A percentile compares a stretch with the other conserved stretches of the same genome.
phyloP scores from a whole-genome alignment of 2,329 filamentous ascomycete genomes.

The Camillea tinctor region DNA sequence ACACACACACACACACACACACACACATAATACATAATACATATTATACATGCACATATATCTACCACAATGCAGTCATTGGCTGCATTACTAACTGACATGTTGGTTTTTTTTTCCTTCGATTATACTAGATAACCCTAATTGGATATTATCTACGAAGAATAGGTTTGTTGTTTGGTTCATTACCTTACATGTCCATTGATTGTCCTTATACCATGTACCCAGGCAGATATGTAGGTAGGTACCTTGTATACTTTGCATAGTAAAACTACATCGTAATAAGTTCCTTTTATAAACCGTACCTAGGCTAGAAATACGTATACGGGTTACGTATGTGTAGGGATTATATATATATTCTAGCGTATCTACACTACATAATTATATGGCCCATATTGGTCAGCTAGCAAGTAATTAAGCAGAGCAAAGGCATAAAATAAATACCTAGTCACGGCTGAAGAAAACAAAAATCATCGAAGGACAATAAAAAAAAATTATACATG shows the following conservation, averaged over 20 bases:
- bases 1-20: neutral
- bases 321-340: neutral
- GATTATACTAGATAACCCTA: neutral
- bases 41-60: neutral
- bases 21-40: neutral
- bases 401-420: neutral
- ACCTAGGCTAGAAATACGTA: neutral
- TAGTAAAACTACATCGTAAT: neutral
- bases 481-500: neutral
- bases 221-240: too few species aligned
- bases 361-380: neutral
- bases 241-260: too few species aligned
- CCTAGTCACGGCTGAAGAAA: neutral
- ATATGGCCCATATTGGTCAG: neutral
- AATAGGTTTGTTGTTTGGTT: neutral
- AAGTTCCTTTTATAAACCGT: neutral
- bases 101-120: too few species aligned
- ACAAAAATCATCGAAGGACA: neutral
- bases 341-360: neutral
- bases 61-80: neutral
- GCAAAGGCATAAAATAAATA: neutral
- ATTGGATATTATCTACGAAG: neutral
- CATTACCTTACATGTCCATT: neutral
- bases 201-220: too few species aligned
- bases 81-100: neutral